Evolutionary conservation across 768 basidiomycete genomes (phyloP), one percentile per base, ranked within the genome.

Genomic region (Xerocomellus amylosporus): DNA sequence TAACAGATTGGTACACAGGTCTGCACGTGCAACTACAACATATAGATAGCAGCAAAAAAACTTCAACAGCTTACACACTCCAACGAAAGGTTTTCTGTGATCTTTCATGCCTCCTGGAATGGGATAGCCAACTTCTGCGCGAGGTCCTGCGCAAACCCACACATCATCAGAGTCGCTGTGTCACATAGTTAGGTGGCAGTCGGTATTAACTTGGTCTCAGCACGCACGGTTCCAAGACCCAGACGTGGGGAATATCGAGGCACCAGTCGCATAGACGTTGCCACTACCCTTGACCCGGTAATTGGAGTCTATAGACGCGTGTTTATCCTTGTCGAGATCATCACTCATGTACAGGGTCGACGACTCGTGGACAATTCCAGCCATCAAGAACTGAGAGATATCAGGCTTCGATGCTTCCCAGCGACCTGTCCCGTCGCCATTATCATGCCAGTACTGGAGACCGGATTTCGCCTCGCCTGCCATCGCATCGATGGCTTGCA

Each of bases 181-280:
- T 6, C 4, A 48, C 5, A 33, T 15, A 6, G 43, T 54, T 43
- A 57, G 40, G 15, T 12, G 20, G 7, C 10, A 17, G 8, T 22
- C 14, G 34, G 34, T 10, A n/a, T 22, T 14, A 30, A 8, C 7
- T 14, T 10, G 13, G 24, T 8, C 7, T 44, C 17, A 15, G 8
- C 20, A 60, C 58, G 20, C 22, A 63, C 54, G 54, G 22, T 58
- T 58, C 62, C 61, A 64, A 30, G 58, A 55, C 34, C 53, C 54
- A 31, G 62, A 36, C 2, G 59, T 55, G 15, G 58, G 62, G 49
- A 63, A 64, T 10, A 63, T 45, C 5, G 62, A 48, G 30, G 38
- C 37, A 37, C 62, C 62, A 19, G 62, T 63, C 3, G 46, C 62
- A 14, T 64, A 63, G 24, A 64, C 62, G n/a, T 63, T 63, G 24